These are phyloP conservation scores for Rhazya stricta DNA, from an alignment of 257 asterid species.

Conservation along the genomic window DNA sequence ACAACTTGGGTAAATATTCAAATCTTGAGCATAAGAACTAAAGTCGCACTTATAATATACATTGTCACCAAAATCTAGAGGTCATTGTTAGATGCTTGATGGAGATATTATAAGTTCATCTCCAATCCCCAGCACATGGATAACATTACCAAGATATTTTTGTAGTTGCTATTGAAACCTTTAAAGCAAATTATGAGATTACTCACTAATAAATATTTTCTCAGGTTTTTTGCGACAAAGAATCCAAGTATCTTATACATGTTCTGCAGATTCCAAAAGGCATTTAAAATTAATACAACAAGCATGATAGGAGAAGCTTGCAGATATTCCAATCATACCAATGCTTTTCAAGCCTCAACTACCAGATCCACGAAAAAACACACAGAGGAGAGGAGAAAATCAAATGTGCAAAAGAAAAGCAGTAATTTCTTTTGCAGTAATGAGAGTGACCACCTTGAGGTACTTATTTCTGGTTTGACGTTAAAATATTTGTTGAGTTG, in stretches of 20 bases:
- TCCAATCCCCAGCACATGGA: neutral
- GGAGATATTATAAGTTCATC: neutral
- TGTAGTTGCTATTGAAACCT: neutral
- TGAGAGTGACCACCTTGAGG: neutral
- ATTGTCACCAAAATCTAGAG: neutral
- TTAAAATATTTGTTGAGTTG: neutral
- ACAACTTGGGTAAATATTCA: constrained; percentile 2
- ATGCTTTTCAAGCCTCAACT: neutral
- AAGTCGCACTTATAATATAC: neutral
- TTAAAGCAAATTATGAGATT: neutral
- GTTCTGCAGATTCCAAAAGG: neutral
- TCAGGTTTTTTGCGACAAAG: neutral
- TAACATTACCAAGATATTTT: neutral
- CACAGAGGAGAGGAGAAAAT: neutral
- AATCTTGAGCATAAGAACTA: neutral
- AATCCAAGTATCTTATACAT: neutral
- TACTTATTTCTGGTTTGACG: neutral
- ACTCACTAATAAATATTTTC: neutral
- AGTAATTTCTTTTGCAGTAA: too few relatives aligned
- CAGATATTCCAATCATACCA: neutral
- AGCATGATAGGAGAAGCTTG: neutral
- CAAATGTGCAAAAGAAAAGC: neutral
- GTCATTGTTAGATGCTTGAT: neutral
- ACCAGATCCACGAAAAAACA: neutral
- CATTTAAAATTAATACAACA: neutral